Evolutionary conservation across 2,329 filamentous ascomycete species (phyloP).

Genomic region (Cordyceps tenuipes): DNA sequence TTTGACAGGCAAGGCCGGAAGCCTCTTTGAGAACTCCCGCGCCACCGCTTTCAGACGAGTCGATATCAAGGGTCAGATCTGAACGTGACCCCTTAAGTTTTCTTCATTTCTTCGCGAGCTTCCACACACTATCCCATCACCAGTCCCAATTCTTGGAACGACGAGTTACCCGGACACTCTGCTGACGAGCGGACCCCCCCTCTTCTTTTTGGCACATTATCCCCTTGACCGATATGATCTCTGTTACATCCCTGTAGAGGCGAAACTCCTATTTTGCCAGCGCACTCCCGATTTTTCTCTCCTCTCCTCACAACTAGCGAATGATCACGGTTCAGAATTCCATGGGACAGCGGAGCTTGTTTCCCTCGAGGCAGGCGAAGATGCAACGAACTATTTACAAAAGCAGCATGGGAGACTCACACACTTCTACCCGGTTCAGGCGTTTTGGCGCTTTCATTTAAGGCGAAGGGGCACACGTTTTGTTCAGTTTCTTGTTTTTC

Average conservation of each 20-base stretch:
- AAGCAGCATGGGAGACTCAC: neutral
- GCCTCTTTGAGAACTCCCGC: constrained; percentile 66
- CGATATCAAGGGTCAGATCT: constrained; percentile 97
- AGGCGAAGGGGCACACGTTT: neutral
- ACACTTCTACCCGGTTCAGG: neutral
- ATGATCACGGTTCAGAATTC: neutral
- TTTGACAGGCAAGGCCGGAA: constrained; percentile 62
- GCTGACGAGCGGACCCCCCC: neutral
- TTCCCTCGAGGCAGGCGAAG: neutral
- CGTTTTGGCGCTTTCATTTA: neutral
- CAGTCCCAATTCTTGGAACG: neutral
- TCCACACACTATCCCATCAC: neutral
- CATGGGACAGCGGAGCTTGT: neutral
- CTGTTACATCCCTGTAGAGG: constrained; percentile 4
- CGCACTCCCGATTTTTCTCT: neutral
- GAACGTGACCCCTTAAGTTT: constrained; percentile 25
- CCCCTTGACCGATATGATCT: neutral
- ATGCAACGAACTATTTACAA: neutral
- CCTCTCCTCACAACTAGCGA: neutral
- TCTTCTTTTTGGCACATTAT: neutral
- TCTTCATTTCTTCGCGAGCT: constrained; percentile 1
- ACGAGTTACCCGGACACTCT: neutral
- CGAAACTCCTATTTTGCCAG: neutral
- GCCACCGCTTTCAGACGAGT: constrained; percentile 71
- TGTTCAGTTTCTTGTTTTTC: neutral